These are phyloP conservation scores for Cyphellophora attinorum DNA, from an alignment of 2,329 filamentous ascomycete species.

Conservation along the genomic window DNA sequence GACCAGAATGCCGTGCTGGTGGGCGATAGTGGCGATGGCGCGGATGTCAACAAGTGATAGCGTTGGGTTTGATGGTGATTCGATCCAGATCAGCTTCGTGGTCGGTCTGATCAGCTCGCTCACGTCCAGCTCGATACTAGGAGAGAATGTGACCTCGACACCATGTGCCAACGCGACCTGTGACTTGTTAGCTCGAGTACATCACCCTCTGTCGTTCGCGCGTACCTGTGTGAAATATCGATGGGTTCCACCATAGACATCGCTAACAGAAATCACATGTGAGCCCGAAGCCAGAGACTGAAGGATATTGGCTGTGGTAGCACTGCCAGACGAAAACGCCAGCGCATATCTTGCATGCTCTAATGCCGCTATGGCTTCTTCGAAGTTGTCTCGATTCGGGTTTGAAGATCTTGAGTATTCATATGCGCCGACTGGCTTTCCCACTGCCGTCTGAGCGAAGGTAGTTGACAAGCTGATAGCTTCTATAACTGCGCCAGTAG, in stretches of 20 bases:
- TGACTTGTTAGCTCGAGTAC: no score
- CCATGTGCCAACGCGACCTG: slow-evolving; percentile 88
- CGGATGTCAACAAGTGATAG: slow-evolving; percentile 87
- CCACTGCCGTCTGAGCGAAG: slow-evolving; percentile 83
- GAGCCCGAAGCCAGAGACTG: slow-evolving; percentile 85
- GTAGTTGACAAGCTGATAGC: slow-evolving; percentile 94
- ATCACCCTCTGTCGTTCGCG: no score
- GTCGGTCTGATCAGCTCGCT: slow-evolving; percentile 68
- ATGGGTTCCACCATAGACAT: slow-evolving; percentile 97
- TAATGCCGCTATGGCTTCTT: slow-evolving; percentile 79
- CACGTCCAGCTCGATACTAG: slow-evolving; percentile 82
- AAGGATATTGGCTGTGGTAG: slow-evolving; percentile 84
- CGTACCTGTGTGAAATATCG: slow-evolving; percentile 98
- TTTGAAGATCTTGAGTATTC: slow-evolving; percentile 93
- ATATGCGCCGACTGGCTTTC: slow-evolving; percentile 75
- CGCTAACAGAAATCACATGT: slow-evolving; percentile 91
- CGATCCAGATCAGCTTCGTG: slow-evolving; percentile 96
- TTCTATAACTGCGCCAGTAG: slow-evolving; percentile 91
- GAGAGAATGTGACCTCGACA: slow-evolving; percentile 88
- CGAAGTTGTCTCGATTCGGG: slow-evolving; percentile 92
- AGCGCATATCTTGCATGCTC: slow-evolving; percentile 89
- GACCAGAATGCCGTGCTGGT: slow-evolving; percentile 79
- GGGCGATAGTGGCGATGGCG: slow-evolving; percentile 71
- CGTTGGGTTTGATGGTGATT: slow-evolving; percentile 90
- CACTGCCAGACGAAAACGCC: slow-evolving; percentile 88